Evolutionary conservation across 2,329 filamentous ascomycete genomes (phyloP).

Genomic region (Calonectria multiphialidica): DNA sequence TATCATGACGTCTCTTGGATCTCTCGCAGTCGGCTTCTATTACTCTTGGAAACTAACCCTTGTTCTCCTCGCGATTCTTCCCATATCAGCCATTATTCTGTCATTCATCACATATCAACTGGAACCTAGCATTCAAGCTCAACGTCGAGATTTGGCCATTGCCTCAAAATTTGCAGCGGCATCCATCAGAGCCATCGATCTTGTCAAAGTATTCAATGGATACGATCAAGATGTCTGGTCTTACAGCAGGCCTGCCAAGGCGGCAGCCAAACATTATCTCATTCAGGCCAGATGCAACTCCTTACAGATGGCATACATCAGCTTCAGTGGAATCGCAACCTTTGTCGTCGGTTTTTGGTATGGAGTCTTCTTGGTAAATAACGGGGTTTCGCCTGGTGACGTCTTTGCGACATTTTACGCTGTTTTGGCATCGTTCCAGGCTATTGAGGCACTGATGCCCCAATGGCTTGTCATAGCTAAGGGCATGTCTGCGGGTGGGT

Average conservation of each 20-base stretch:
- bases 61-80: conserved; percentile 80
- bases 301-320: conserved; percentile 78
- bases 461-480: conserved; percentile 84
- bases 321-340: conserved; percentile 80
- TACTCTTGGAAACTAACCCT: conserved; percentile 88
- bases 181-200: conserved; percentile 80
- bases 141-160: conserved; percentile 74
- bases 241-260: conserved; percentile 69
- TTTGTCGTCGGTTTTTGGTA: conserved; percentile 95
- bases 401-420: conserved; percentile 90
- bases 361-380: conserved; percentile 76
- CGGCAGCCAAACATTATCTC: conserved; percentile 73
- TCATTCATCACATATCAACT: conserved; percentile 71
- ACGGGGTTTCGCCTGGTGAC: conserved; percentile 71
- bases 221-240: conserved; percentile 76
- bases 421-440: conserved; percentile 80
- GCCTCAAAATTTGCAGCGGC: conserved; percentile 80
- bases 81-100: conserved; percentile 73
- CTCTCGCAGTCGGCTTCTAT: conserved; percentile 79
- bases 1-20: conserved; percentile 72
- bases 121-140: conserved; percentile 74
- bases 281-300: conserved; percentile 77
- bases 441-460: conserved; percentile 79
- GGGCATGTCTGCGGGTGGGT: conserved; percentile 79
- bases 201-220: conserved; percentile 88